Percentiles rank a stretch among this genome's conserved stretches.
Conservation (phyloP, 2,329 filamentous ascomycete genomes). For the Atkinsonella texensis region DNA sequence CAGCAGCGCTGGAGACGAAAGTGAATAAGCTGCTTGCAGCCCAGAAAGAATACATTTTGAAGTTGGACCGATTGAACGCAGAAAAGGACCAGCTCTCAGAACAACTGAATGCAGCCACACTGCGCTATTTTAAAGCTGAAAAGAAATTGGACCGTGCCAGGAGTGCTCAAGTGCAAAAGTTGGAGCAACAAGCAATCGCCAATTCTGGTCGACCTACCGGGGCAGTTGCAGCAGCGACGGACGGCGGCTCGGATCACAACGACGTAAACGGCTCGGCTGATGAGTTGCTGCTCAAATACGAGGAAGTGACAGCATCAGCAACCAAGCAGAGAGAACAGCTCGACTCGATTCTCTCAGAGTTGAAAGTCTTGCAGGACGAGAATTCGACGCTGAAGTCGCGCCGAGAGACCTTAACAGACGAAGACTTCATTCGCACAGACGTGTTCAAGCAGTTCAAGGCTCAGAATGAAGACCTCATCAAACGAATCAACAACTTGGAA, state of each 20-base stretch:
- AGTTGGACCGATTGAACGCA: slow-evolving; percentile 59
- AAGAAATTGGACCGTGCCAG: slow-evolving; percentile 85
- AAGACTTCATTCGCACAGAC: slow-evolving; percentile 87
- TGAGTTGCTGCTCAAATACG: slow-evolving; percentile 63
- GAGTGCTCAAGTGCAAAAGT: slow-evolving; percentile 78
- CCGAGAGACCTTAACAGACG: slow-evolving; percentile 67
- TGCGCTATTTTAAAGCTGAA: slow-evolving; percentile 89
- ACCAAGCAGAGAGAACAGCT: slow-evolving; percentile 83
- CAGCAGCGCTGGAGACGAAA: slow-evolving; percentile 60
- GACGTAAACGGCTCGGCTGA: slow-evolving; percentile 44
- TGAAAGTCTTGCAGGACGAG: slow-evolving; percentile 62
- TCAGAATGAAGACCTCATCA: slow-evolving; percentile 87
- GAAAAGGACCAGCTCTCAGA: slow-evolving; percentile 81
- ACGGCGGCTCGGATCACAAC: slow-evolving; percentile 38
- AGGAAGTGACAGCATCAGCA: slow-evolving; percentile 64
- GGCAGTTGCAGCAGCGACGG: slow-evolving; percentile 12
- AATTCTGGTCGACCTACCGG: slow-evolving; percentile 43
- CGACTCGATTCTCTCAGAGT: slow-evolving; percentile 65
- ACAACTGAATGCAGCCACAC: slow-evolving; percentile 75
- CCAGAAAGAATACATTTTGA: slow-evolving; percentile 70
- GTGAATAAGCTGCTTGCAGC: slow-evolving; percentile 63
- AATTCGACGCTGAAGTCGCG: slow-evolving; percentile 60
- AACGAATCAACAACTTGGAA: slow-evolving; percentile 82
- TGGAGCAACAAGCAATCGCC: slow-evolving; percentile 79
- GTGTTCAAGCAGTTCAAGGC: slow-evolving; percentile 85